phyloP scores from a whole-genome alignment of 2,329 filamentous ascomycete genomes.

The Helotiales sp. region DNA sequence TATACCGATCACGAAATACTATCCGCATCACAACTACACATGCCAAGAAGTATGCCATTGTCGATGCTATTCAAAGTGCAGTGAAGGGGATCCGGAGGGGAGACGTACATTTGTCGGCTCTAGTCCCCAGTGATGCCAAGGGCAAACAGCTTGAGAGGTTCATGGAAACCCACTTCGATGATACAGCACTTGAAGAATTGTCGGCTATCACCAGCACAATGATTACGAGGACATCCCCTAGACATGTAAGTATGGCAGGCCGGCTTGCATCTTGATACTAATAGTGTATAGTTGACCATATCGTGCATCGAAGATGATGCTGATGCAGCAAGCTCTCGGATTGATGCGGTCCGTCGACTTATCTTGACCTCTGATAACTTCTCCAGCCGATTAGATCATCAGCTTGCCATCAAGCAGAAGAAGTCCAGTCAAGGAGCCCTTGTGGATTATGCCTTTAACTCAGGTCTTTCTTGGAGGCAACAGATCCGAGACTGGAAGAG shows the following conservation, averaged over 20 bases:
- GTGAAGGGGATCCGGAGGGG: constrained; percentile 22
- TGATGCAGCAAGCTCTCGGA: constrained; percentile 5
- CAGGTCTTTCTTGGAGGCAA: constrained; percentile 31
- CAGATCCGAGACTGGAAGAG: constrained; percentile 31
- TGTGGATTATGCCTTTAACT: constrained; percentile 17
- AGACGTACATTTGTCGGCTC: constrained; percentile 18
- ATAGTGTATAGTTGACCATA: constrained; percentile 12
- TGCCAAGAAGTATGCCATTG: constrained; percentile 24
- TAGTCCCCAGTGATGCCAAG: constrained; percentile 10
- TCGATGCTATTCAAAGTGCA: constrained; percentile 23
- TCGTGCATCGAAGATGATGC: constrained; percentile 7
- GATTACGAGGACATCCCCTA: constrained; percentile 8
- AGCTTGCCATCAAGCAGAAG: constrained; percentile 18
- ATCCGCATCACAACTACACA: constrained; percentile 32
- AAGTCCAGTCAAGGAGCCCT: constrained; percentile 17
- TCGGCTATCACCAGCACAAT: constrained; percentile 27
- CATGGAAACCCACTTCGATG: constrained; percentile 7
- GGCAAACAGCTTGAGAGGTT: constrained; percentile 3
- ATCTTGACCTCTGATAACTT: constrained; percentile 24
- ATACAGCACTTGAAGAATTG: background rate
- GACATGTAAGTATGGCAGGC: background rate
- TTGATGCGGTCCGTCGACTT: constrained; percentile 28
- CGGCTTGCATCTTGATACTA: constrained; percentile 1
- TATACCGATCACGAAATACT: constrained; percentile 24
- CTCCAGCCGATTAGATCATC: constrained; percentile 15